phyloP scores from a whole-genome alignment of 2,329 filamentous ascomycete species.

The Emmonsiellopsis sp. region DNA sequence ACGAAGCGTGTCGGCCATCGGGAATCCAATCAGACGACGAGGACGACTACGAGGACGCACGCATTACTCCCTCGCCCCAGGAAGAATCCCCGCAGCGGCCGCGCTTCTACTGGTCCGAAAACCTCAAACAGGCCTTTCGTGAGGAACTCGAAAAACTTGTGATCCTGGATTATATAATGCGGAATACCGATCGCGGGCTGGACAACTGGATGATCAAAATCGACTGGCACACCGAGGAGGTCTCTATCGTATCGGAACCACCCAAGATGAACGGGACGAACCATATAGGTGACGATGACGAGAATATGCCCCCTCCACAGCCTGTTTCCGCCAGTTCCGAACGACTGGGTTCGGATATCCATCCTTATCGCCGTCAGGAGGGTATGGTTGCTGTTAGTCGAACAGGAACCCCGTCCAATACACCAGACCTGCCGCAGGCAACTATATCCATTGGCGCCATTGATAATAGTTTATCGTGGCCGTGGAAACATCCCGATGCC shows the following conservation, averaged over 20 bases:
- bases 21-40: conserved; percentile 51
- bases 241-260: conserved; percentile 78
- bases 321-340: conserved; percentile 49
- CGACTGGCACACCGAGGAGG: conserved; percentile 71
- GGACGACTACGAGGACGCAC: conserved; percentile 45
- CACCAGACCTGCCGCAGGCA: conserved; percentile 38
- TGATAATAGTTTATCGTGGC: conserved; percentile 96
- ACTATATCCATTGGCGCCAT: conserved; percentile 80
- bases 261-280: conserved; percentile 50
- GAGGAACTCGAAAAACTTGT: conserved; percentile 96
- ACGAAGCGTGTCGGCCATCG: conserved; percentile 68
- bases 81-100: conserved; percentile 35
- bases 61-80: conserved; percentile 33
- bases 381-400: conserved; percentile 68
- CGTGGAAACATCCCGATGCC: conserved; percentile 97
- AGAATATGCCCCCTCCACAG: conserved; percentile 44
- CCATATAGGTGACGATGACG: conserved; percentile 38
- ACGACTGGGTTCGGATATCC: conserved; percentile 19
- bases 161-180: conserved; percentile 97
- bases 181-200: conserved; percentile 89
- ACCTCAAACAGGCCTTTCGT: conserved; percentile 79
- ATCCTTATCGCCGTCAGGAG: conserved; percentile 66
- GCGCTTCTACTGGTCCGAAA: conserved; percentile 75
- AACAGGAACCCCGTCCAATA: conserved; percentile 42
- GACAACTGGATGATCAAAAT: conserved; percentile 99